Conservation (phyloP, 2,329 filamentous ascomycete species). For the Stachybotrys chartarum region DNA sequence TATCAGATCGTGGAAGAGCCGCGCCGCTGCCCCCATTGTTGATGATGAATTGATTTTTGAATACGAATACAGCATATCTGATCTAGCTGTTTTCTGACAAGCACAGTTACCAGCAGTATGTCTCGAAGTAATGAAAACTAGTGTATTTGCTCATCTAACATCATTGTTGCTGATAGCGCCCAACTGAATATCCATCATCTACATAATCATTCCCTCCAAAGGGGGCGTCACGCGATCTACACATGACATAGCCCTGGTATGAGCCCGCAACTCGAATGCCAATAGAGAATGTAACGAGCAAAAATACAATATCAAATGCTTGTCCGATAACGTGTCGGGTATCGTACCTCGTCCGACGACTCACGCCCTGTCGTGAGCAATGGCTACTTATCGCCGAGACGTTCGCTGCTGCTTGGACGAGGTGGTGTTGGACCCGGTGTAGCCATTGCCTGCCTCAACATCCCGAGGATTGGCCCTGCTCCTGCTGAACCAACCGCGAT, state of each 20-base stretch:
- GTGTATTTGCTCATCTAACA: too few relatives aligned
- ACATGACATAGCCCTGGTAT: neutral
- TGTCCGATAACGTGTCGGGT: neutral
- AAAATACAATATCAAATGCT: too few relatives aligned
- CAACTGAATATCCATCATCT: neutral
- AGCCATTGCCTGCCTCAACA: conserved; percentile 17
- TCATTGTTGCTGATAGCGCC: neutral
- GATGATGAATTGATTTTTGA: too few relatives aligned
- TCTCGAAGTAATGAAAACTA: too few relatives aligned
- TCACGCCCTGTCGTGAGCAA: neutral
- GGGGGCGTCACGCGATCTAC: neutral
- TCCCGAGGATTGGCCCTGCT: conserved; percentile 19
- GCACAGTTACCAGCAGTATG: too few relatives aligned
- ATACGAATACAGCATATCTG: too few relatives aligned
- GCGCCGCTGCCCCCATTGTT: too few relatives aligned
- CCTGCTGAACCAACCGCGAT: conserved; percentile 19
- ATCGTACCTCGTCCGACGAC: neutral
- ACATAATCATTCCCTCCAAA: neutral
- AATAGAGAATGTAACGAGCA: too few relatives aligned
- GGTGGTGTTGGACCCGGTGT: neutral
- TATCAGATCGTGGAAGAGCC: too few relatives aligned
- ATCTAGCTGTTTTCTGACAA: too few relatives aligned
- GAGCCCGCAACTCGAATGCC: too few relatives aligned
- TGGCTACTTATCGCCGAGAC: neutral
- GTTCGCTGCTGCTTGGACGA: neutral